A percentile compares a stretch with the other conserved stretches of the same genome.
phyloP scores from a whole-genome alignment of 495 filamentous ascomycete genomes.

The Penicillium nucicola region DNA sequence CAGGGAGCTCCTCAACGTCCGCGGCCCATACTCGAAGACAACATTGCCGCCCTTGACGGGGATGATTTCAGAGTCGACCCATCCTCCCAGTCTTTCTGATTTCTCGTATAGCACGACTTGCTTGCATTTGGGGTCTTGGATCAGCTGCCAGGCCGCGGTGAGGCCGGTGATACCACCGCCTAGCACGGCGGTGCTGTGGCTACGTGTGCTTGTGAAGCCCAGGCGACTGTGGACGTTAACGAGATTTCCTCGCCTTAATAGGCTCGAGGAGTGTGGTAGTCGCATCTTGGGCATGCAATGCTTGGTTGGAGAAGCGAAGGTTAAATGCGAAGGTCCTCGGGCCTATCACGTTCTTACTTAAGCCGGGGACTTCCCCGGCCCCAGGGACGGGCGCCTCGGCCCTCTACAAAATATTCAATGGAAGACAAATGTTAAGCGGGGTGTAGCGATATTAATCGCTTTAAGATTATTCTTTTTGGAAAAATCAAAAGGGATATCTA shows the following conservation, averaged over 20 bases:
- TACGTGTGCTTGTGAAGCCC: conserved; percentile 2
- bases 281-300: conserved; percentile 25
- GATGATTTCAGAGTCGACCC: conserved; percentile 69
- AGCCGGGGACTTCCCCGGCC: conserved; percentile 1
- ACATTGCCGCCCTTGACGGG: conserved; percentile 59
- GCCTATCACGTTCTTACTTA: conserved; percentile 13
- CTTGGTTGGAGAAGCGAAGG: conserved; percentile 2
- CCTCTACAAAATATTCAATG: neutral
- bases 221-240: conserved; percentile 13
- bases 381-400: neutral
- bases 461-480: conserved; percentile 8
- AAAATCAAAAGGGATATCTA: conserved; percentile 23
- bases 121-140: conserved; percentile 54
- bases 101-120: conserved; percentile 79
- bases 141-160: conserved; percentile 70
- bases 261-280: conserved; percentile 21
- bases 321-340: conserved; percentile 1
- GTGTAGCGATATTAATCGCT: conserved; percentile 1
- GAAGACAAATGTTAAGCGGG: neutral
- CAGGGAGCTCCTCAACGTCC: conserved; percentile 62
- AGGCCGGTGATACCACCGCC: conserved; percentile 93
- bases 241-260: conserved; percentile 18
- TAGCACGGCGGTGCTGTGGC: conserved; percentile 64
- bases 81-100: conserved; percentile 68
- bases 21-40: conserved; percentile 80